A percentile compares a stretch with the other conserved stretches of the same genome.
Evolutionary conservation across 164 flowering plant species (phyloP).

Genomic region (Kingdonia uniflora): DNA sequence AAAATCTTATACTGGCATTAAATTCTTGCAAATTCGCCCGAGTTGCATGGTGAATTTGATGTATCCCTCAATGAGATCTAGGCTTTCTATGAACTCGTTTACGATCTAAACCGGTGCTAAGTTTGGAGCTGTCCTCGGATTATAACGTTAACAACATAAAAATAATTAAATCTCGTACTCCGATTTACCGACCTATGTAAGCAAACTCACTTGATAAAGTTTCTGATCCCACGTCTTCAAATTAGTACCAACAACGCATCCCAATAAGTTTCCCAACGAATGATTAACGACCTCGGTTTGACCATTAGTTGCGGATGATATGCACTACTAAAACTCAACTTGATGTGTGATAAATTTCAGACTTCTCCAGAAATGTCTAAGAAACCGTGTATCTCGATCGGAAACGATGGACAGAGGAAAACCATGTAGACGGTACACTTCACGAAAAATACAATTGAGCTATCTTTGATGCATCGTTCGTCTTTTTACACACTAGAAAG

Average conservation of each 20-base stretch:
- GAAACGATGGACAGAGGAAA: neutral
- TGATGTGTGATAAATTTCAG: neutral
- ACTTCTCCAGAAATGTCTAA: constrained; percentile 1
- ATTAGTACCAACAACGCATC: neutral
- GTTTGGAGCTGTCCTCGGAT: neutral
- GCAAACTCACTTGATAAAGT: constrained; percentile 1
- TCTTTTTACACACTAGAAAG: constrained; percentile 2
- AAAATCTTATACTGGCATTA: neutral
- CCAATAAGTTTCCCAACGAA: constrained; percentile 3
- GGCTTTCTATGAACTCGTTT: neutral
- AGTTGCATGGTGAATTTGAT: constrained; percentile 1
- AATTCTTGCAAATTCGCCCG: neutral
- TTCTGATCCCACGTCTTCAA: neutral
- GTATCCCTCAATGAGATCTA: neutral
- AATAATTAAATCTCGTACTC: constrained; percentile 1
- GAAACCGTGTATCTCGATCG: neutral
- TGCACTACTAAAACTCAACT: neutral
- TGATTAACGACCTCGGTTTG: neutral
- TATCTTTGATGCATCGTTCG: neutral
- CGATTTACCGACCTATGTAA: neutral
- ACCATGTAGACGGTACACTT: constrained; percentile 1
- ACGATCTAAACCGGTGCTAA: neutral
- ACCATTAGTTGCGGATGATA: neutral
- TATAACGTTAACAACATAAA: neutral
- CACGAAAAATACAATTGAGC: neutral